Base-by-base conservation (phyloP, 352 stramenopile genomes). In the Pythium diclinum region DNA sequence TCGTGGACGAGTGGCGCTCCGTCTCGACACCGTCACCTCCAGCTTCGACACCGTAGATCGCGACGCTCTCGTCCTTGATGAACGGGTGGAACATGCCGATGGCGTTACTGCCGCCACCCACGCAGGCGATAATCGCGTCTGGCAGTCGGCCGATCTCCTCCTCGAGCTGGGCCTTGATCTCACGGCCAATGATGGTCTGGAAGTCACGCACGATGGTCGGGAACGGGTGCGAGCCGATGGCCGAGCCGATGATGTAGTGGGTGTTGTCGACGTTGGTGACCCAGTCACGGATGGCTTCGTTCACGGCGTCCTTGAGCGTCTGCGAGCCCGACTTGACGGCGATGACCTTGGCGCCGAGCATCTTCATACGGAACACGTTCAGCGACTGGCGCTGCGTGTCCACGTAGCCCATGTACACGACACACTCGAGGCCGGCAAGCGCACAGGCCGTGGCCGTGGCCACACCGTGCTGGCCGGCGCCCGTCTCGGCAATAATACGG, bases 341-440 rank as follows among this genome's bases (percentile, higher is more conserved):
- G n/a, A 98, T 79, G 16, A 99, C 96, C 76, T 98, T 98, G 28
- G 97, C 97, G 54, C 97, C 97, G n/a, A 99, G 90, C 76, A 98
- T 98, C 75, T 99, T 99, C 97, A 99, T 99, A 55, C 97, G 92
- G 73, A 99, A 99, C 6, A 99, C 97, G 76, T 99, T 99, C 10
- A 99, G 85, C 73, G 84, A 94, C 84, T 99, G 97, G 68, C 97
- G 84, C 75, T 98, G 83, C 55, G 96, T 99, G 83, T 99, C 97
- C 21, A 98, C 93, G 59, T 97, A 98, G 69, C 97, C 97, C 97
- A 99, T 99, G 90, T 99, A 99, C 8, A 99, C 89, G 7, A 92
- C 97, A 70, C 96, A 99, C 44, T 99, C 92, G 19, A 99, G 75
- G 13, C 91, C 95, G 23, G 99, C 75, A 59, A 98, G 92, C 30